Base-by-base conservation (phyloP, 371 early-diverging fungal species). In the Mortierella sp. region DNA sequence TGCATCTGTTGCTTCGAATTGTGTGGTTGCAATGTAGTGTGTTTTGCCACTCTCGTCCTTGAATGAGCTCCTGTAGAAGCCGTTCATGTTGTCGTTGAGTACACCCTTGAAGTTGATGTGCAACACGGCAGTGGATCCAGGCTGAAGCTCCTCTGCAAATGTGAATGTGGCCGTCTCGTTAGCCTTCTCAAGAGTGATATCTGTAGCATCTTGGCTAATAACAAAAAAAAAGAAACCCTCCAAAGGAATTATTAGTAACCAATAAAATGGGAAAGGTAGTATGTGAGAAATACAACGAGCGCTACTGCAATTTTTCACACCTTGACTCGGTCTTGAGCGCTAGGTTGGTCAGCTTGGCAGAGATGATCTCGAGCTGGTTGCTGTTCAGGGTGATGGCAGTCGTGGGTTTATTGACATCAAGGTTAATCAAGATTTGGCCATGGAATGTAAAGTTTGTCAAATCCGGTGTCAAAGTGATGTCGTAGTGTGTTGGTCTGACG, bases 1-100 rank as follows among this genome's bases (percentile, higher is more conserved):
- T 61, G 96, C 95, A 87, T 95, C 94, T 5, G 97, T 96, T 5
- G 98, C 91, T 84, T 97, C 97, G 84, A 97, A 98, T 83, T 98
- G 97, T 9, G 97, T 97, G 28, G 92, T 94, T 9, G 92, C 95
- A 84, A 96, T 86, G 76, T 89, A 90, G 84, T 92, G 89, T 38
- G 89, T 91, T 65, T 89, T 86, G 68, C 92, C 94, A 24, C 93
- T 85, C 19, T 85, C 86, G 71, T 92, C 94, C 69, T 91, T 94
- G 87, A 95, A 96, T 24, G 88, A 85, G 43, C 91, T 90, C 65
- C 96, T 88, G 86, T 97, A 97, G 84, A 97, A 97, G 43, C 97
- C 97, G 59, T 90, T 90, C 94, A 97, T 92, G 70, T 92, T 87
- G 80, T 97, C 96, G 76, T 95, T 95, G 77, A 94, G 89, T 52